These are phyloP conservation scores for Abortiporus biennis DNA, from an alignment of 1,284 basidiomycete genomes.

Conservation along the genomic window DNA sequence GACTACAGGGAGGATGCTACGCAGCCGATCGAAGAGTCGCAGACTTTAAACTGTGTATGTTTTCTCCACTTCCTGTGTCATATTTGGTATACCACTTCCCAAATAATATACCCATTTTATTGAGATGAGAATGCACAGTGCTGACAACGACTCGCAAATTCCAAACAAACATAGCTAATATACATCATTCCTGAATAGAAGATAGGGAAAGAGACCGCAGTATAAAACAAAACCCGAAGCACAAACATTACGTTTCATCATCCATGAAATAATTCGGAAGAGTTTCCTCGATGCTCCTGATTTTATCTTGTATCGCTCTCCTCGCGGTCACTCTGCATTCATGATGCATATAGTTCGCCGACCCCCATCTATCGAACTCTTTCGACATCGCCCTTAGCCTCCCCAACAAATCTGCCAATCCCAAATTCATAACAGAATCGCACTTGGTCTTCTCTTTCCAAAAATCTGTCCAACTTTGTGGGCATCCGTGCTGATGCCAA, in stretches of 20 bases:
- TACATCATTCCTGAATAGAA: background rate
- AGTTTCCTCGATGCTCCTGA: slow-evolving; percentile 32
- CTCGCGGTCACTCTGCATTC: slow-evolving; percentile 56
- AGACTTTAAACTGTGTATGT: background rate
- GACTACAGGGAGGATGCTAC: slow-evolving; percentile 7
- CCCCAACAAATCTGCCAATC: slow-evolving; percentile 57
- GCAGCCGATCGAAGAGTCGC: slow-evolving; percentile 1
- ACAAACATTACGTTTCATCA: slow-evolving; percentile 2
- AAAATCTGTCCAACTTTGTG: slow-evolving; percentile 46
- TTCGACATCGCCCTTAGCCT: slow-evolving; percentile 49
- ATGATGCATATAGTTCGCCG: slow-evolving; percentile 66
- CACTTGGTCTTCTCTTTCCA: slow-evolving; percentile 50
- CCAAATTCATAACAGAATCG: slow-evolving; percentile 49
- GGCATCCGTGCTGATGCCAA: slow-evolving; percentile 65
- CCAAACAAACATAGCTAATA: background rate
- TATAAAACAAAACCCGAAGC: background rate
- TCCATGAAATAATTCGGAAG: slow-evolving; percentile 54
- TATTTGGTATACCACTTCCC: no score
- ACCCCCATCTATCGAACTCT: slow-evolving; percentile 63
- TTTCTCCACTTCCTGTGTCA: background rate
- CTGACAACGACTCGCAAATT: no score
- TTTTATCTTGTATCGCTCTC: slow-evolving; percentile 39
- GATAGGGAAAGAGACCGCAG: background rate
- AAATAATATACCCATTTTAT: no score
- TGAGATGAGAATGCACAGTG: no score